phyloP scores from a whole-genome alignment of 805 yeast genomes.

The Candida verbasci region DNA sequence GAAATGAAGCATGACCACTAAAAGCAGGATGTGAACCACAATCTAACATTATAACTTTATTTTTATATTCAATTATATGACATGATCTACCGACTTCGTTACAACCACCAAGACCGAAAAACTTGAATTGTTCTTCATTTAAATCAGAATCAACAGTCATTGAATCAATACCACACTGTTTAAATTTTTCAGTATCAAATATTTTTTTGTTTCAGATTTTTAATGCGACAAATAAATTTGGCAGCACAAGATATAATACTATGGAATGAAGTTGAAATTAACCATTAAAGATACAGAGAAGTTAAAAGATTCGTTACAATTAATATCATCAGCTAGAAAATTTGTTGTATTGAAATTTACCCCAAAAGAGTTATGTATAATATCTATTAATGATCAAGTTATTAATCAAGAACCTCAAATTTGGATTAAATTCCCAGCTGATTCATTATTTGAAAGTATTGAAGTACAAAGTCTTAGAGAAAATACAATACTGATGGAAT shows the following conservation, averaged over 20 bases:
- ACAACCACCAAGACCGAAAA: constrained; percentile 95
- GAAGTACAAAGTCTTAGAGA: constrained; percentile 51
- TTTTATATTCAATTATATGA: constrained; percentile 86
- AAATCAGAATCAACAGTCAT: constrained; percentile 13
- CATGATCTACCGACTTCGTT: constrained; percentile 97
- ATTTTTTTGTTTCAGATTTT: not conserved
- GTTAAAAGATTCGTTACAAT: constrained; percentile 38
- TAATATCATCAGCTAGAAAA: constrained; percentile 51
- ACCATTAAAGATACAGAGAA: constrained; percentile 16
- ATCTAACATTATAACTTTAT: constrained; percentile 93
- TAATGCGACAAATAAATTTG: no score
- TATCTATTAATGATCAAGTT: constrained; percentile 41
- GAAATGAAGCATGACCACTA: constrained; percentile 84
- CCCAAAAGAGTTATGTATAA: constrained; percentile 43
- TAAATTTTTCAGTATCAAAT: not conserved
- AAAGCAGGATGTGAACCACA: constrained; percentile 98
- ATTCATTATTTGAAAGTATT: constrained; percentile 43
- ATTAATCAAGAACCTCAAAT: constrained; percentile 57
- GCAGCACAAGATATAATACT: no score
- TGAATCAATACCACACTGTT: no score
- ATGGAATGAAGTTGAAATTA: constrained; percentile 21
- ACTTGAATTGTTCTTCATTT: constrained; percentile 46
- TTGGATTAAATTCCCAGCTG: constrained; percentile 55
- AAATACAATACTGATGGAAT: constrained; percentile 54
- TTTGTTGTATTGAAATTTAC: constrained; percentile 55